phyloP scores from a whole-genome alignment of 2,329 filamentous ascomycete species.

The Curvularia spicifera region DNA sequence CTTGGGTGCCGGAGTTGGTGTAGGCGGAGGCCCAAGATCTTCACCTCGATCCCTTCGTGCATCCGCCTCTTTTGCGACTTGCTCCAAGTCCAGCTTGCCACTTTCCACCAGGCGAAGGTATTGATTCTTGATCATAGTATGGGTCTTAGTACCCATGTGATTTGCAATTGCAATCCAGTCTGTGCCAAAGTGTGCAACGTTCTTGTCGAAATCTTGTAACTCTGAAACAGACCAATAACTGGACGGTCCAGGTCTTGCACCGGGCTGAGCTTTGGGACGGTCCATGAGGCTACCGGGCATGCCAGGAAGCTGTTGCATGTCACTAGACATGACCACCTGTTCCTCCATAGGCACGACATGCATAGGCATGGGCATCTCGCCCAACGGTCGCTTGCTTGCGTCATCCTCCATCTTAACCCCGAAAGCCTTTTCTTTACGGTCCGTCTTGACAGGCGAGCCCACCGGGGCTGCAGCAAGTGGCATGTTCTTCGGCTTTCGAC shows the following conservation, averaged over 20 bases:
- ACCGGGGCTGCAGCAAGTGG: constrained; percentile 49
- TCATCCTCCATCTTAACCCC: constrained; percentile 47
- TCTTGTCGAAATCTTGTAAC: constrained; percentile 74
- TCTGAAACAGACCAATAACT: constrained; percentile 91
- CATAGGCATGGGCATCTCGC: constrained; percentile 39
- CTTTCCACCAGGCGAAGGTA: constrained; percentile 55
- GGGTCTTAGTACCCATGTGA: constrained; percentile 83
- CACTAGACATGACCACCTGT: constrained; percentile 31
- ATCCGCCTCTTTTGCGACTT: constrained; percentile 53
- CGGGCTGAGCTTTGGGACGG: constrained; percentile 40
- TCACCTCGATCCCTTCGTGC: constrained; percentile 52
- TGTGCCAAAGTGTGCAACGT: constrained; percentile 77
- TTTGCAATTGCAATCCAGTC: constrained; percentile 78
- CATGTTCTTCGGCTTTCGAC: constrained; percentile 51
- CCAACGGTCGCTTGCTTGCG: constrained; percentile 34
- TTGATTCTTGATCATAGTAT: constrained; percentile 74
- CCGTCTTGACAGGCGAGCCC: constrained; percentile 46
- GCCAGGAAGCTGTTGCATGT: constrained; percentile 28
- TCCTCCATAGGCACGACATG: constrained; percentile 36
- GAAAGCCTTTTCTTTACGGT: constrained; percentile 41
- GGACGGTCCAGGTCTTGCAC: constrained; percentile 66
- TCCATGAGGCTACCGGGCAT: constrained; percentile 43
- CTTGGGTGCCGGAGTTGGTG: constrained; percentile 56
- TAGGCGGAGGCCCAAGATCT: constrained; percentile 56
- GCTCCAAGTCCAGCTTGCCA: constrained; percentile 52